A percentile compares a stretch with the other conserved stretches of the same genome.
Conservation (phyloP, 805 yeast genomes). For the Yueomyces sp. region DNA sequence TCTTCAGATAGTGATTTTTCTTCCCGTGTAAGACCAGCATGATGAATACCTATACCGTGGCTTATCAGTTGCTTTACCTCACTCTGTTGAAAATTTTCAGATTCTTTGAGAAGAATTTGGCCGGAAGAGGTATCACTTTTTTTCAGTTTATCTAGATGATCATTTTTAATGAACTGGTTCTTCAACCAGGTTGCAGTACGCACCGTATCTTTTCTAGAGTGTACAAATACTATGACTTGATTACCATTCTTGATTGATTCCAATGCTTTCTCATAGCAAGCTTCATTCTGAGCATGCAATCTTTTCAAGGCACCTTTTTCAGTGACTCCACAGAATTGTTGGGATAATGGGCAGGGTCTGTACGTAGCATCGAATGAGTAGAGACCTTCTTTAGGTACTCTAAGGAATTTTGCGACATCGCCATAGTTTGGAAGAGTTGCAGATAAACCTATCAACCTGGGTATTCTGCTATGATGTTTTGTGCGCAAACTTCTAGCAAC, state of each 20-base stretch:
- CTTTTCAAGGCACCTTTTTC: constrained; percentile 71
- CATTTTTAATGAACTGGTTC: constrained; percentile 46
- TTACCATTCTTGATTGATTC: constrained; percentile 51
- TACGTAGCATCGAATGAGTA: constrained; percentile 74
- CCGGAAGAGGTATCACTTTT: constrained; percentile 39
- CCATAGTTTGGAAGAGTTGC: constrained; percentile 84
- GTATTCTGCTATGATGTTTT: constrained; percentile 30
- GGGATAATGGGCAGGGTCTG: constrained; percentile 88
- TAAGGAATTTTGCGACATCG: constrained; percentile 74
- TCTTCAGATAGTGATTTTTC: constrained; percentile 77
- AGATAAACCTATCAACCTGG: constrained; percentile 73
- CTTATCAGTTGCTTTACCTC: constrained; percentile 48
- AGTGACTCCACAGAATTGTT: constrained; percentile 77
- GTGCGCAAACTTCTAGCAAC: constrained; percentile 57
- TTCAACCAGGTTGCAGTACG: constrained; percentile 68
- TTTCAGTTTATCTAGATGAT: constrained; percentile 31
- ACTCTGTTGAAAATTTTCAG: constrained; percentile 39
- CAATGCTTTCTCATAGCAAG: constrained; percentile 67
- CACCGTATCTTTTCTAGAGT: constrained; percentile 82
- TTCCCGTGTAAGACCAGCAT: constrained; percentile 67
- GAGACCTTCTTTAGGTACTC: constrained; percentile 50
- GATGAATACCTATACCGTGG: constrained; percentile 77
- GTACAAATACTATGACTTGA: constrained; percentile 84
- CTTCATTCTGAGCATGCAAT: constrained; percentile 75
- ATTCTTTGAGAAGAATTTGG: constrained; percentile 53